phyloP scores from a whole-genome alignment of 2,329 filamentous ascomycete species.

The Aspergillus sp. region DNA sequence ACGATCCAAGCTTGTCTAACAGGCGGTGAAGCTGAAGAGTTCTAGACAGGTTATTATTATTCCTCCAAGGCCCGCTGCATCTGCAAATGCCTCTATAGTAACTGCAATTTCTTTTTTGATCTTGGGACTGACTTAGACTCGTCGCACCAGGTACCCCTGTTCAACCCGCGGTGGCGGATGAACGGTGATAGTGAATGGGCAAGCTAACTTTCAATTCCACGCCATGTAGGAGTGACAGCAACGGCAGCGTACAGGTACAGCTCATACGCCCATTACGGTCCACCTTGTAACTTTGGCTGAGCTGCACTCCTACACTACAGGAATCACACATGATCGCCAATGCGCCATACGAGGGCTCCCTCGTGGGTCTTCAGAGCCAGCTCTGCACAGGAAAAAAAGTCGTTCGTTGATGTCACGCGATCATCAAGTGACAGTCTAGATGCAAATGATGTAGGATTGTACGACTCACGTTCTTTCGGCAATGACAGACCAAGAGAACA shows the following conservation, averaged over 20 bases:
- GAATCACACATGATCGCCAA: not conserved
- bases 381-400: not conserved
- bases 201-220: not conserved
- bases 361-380: not conserved
- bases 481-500: not conserved
- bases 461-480: not conserved
- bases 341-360: not conserved
- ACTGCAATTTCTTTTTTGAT: not conserved
- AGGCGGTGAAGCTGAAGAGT: conserved; percentile 1
- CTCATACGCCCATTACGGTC: not conserved
- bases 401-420: conserved; percentile 1
- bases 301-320: not conserved
- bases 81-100: not conserved
- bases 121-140: not conserved
- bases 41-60: not conserved
- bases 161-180: not conserved
- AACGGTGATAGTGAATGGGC: not conserved
- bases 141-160: not conserved
- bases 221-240: not conserved
- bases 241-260: conserved; percentile 2
- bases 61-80: not conserved
- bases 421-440: not conserved
- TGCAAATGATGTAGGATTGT: not conserved
- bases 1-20: not conserved
- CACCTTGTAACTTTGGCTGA: not conserved